Evolutionary conservation across 1,139 yeast species (phyloP).

Genomic region (Yamadazyma diddensiae): DNA sequence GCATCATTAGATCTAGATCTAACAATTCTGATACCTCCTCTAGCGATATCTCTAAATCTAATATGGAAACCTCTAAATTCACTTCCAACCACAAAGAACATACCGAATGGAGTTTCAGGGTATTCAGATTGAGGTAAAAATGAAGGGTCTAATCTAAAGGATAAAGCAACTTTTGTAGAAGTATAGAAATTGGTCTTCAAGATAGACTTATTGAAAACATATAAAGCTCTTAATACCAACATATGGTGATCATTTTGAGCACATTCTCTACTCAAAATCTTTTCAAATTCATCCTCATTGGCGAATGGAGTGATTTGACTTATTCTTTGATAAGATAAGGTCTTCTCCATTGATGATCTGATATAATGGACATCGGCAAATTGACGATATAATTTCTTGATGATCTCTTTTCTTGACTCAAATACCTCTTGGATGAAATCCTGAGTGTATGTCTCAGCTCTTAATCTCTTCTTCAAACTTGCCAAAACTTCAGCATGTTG

Average conservation of each 20-base stretch:
- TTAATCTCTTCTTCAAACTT: slow-evolving; percentile 81
- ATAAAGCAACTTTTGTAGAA: slow-evolving; percentile 91
- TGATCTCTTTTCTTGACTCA: slow-evolving; percentile 64
- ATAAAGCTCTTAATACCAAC: slow-evolving; percentile 77
- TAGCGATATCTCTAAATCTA: slow-evolving; percentile 93
- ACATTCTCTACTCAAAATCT: slow-evolving; percentile 64
- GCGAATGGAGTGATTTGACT: slow-evolving; percentile 74
- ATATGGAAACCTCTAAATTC: slow-evolving; percentile 98
- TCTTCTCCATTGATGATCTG: slow-evolving; percentile 69
- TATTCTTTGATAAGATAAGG: slow-evolving; percentile 86
- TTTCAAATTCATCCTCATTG: slow-evolving; percentile 71
- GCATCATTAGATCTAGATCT: slow-evolving; percentile 84
- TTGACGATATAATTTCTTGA: slow-evolving; percentile 82
- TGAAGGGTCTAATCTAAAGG: slow-evolving; percentile 85
- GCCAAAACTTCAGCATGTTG: slow-evolving; percentile 74
- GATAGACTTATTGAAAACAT: slow-evolving; percentile 79
- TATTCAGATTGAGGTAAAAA: slow-evolving; percentile 84
- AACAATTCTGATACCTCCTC: slow-evolving; percentile 98
- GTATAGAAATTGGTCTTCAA: slow-evolving; percentile 93
- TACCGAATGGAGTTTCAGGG: slow-evolving; percentile 90
- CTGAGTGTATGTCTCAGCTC: slow-evolving; percentile 92
- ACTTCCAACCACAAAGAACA: slow-evolving; percentile 93
- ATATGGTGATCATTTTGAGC: slow-evolving; percentile 81
- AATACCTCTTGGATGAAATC: slow-evolving; percentile 78
- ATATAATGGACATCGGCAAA: slow-evolving; percentile 91